These are phyloP conservation scores for Linanthus parryae DNA, from an alignment of 148 eudicot genomes.

Conservation along the genomic window DNA sequence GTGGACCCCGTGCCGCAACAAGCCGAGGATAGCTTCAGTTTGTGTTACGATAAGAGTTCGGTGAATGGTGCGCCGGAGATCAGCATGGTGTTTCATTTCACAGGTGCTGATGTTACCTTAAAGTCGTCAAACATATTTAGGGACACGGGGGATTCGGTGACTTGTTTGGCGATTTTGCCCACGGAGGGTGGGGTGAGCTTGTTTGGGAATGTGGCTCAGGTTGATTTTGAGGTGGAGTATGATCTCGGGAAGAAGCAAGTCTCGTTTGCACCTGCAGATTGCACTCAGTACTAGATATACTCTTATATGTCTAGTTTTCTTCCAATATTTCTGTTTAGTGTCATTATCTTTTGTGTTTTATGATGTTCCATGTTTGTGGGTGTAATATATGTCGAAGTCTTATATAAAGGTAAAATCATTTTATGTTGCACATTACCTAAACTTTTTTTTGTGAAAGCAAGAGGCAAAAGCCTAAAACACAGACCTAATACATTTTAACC, in stretches of 20 bases:
- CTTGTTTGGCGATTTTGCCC: constrained; percentile 22
- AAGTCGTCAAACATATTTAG: constrained; percentile 15
- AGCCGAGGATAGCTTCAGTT: neutral
- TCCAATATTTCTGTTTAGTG: too few relatives aligned
- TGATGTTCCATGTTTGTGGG: too few relatives aligned
- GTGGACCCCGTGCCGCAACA: constrained; percentile 12
- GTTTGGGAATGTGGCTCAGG: constrained; percentile 31
- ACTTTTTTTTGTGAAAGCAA: too few relatives aligned
- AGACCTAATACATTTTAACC: too few relatives aligned
- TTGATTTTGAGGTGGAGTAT: constrained; percentile 22
- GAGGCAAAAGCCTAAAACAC: too few relatives aligned
- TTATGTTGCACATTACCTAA: too few relatives aligned
- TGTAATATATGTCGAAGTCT: too few relatives aligned
- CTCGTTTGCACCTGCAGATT: constrained; percentile 22
- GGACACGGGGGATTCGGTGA: neutral
- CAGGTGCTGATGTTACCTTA: constrained; percentile 20
- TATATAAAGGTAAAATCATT: too few relatives aligned
- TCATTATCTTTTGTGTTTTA: too few relatives aligned
- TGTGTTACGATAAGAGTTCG: constrained; percentile 23
- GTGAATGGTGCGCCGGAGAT: constrained; percentile 1
- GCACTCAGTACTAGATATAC: too few relatives aligned
- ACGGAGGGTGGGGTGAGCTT: constrained; percentile 4
- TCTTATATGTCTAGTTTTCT: too few relatives aligned
- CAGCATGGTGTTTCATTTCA: constrained; percentile 24
- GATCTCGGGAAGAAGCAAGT: constrained; percentile 3